Evolutionary conservation across 73 alveolate species (phyloP), one percentile per base, ranked within the genome.

Genomic region (Uronychia setigera): DNA sequence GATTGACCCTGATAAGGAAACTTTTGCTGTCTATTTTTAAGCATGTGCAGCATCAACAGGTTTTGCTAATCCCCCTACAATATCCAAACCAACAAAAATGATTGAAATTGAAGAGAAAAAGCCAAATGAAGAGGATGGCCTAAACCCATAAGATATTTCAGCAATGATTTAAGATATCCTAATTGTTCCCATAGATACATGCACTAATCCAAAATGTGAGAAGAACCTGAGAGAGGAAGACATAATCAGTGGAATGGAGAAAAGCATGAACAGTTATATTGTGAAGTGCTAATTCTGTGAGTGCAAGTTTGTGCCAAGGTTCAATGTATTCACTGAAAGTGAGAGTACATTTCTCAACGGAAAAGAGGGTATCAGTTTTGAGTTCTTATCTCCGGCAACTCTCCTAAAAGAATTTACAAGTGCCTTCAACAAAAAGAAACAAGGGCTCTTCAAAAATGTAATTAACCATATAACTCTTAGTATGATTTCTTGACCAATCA

Each of bases 1-100:
- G 5, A 89, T 92, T 29, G 95, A 91, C 78, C 96, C 96, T n/a
- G 96, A 91, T 58, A 91, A 91, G 58, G 91, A 76, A 11, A 91
- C 96, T 11, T 91, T 86, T 76, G 93, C 90, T 32, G 87, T 86
- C 1, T 91, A 91, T 58, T 85, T 76, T 46, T 26, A 89, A 80
- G 93, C 96, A 11, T 46, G 67, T 46, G 67, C 67, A 5, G 67
- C 67, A 11, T 19, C 5, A 19, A 46, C 67, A 46, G 67, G 67
- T 19, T 46, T 46, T 19, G 67, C 67, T 19, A 46, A 46, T 19
- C 67, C 67, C 5, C n/a, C 67, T 46, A 19, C 67, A 19, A n/a
- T n/a, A n/a, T 19, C 5, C n/a, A 46, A 46, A 19, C 67, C 67
- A 5, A 46, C 5, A 19, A 11, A 46, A 19, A 46, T 5, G n/a